phyloP scores from a whole-genome alignment of 495 filamentous ascomycete genomes.

The Neurospora sp. region DNA sequence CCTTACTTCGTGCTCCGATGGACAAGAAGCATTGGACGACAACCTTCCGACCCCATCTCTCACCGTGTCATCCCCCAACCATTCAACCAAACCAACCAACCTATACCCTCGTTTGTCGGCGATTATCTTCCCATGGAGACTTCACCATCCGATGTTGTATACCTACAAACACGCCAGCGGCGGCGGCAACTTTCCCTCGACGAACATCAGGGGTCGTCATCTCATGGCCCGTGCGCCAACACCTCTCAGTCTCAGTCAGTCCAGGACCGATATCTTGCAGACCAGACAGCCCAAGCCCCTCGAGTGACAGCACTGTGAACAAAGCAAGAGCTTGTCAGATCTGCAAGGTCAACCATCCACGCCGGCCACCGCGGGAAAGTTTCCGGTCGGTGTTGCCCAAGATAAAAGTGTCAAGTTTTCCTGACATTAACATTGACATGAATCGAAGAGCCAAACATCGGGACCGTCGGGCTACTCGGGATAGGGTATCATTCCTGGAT shows the following conservation, averaged over 20 bases:
- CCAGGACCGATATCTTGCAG: not conserved
- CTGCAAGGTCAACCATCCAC: not conserved
- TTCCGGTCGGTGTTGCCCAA: not conserved
- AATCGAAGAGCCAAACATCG: not conserved
- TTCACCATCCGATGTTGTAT: not conserved
- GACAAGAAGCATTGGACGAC: not conserved
- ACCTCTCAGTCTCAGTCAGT: not conserved
- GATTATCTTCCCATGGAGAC: not conserved
- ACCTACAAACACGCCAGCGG: not conserved
- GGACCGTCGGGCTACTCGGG: not conserved
- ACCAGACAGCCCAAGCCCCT: not conserved
- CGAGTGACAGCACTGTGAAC: not conserved
- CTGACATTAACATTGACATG: not conserved
- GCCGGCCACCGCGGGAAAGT: not conserved
- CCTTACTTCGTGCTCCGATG: not conserved
- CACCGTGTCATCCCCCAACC: not conserved
- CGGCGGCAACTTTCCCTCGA: not conserved
- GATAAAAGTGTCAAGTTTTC: not conserved
- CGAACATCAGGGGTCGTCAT: not conserved
- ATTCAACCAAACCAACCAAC: not conserved
- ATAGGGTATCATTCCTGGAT: not conserved
- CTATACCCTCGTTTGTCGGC: not conserved
- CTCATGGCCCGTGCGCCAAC: not conserved
- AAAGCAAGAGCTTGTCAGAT: not conserved
- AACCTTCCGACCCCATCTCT: not conserved